A percentile compares a stretch with the other conserved stretches of the same genome.
Evolutionary conservation across 371 early-diverging fungal genomes (phyloP).

Genomic region (Smittium culicis): DNA sequence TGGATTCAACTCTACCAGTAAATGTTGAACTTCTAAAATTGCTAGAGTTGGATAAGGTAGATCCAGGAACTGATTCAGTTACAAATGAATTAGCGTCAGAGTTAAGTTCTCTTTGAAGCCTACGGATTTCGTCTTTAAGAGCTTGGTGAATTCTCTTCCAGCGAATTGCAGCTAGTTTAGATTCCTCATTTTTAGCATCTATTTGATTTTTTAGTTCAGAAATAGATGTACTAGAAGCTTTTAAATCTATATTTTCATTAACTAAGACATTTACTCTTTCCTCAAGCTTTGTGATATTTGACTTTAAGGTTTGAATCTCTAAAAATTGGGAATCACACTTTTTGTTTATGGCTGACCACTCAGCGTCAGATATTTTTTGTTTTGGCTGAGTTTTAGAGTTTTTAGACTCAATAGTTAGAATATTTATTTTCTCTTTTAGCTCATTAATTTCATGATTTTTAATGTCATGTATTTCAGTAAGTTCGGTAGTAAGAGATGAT

Average conservation of each 20-base stretch:
- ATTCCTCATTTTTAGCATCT: constrained; percentile 18
- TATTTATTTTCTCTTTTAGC: not conserved
- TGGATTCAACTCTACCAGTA: constrained; percentile 2
- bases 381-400: not conserved
- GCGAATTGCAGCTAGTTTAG: constrained; percentile 24
- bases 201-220: constrained; percentile 13
- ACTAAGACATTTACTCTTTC: not conserved
- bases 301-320: not conserved
- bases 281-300: not conserved
- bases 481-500: not conserved
- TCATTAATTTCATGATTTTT: not conserved
- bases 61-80: not conserved
- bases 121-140: constrained; percentile 50
- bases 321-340: not conserved
- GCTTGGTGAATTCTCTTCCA: constrained; percentile 50
- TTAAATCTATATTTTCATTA: not conserved
- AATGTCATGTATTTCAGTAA: not conserved
- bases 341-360: not conserved
- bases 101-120: constrained; percentile 30
- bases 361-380: not conserved
- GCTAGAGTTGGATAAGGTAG: not conserved
- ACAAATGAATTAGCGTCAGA: not conserved
- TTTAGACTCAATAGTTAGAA: not conserved
- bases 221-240: not conserved
- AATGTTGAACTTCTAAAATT: not conserved